Conservation (phyloP, 331 rosid genomes). For the Malus hybrid region DNA sequence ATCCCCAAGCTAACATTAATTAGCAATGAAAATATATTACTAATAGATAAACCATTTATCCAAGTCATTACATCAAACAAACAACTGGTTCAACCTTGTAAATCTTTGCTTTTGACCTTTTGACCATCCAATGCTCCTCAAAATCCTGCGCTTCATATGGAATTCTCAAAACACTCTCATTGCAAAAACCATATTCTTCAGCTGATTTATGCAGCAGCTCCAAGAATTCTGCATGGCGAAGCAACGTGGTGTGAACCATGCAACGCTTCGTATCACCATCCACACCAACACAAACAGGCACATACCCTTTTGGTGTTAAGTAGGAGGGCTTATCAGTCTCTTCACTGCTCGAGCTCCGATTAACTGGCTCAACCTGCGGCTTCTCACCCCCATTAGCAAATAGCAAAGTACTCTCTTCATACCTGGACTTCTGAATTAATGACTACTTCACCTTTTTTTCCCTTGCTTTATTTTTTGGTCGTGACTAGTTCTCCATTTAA, state of each 20-base stretch:
- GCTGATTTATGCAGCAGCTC: conserved; percentile 30
- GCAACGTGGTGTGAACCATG: conserved; percentile 24
- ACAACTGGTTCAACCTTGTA: conserved; percentile 10
- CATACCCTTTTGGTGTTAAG: conserved; percentile 29
- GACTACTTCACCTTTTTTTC: no score
- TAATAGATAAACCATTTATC: no score
- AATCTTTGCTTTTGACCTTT: conserved; percentile 17
- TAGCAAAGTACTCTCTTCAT: neutral
- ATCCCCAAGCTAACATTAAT: no score
- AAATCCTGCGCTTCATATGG: conserved; percentile 34
- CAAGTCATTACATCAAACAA: no score
- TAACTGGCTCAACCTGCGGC: conserved; percentile 20
- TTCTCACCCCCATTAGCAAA: conserved; percentile 33
- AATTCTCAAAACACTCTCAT: conserved; percentile 44
- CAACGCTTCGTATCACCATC: conserved; percentile 17
- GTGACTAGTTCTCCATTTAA: neutral
- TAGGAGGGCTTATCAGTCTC: conserved; percentile 11
- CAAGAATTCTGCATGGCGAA: conserved; percentile 32
- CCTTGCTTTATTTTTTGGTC: neutral
- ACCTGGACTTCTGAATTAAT: neutral
- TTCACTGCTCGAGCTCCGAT: conserved; percentile 10
- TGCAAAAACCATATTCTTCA: conserved; percentile 39
- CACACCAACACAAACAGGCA: conserved; percentile 45
- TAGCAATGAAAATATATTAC: no score
- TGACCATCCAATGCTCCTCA: conserved; percentile 37